Evolutionary conservation across 495 filamentous ascomycete genomes (phyloP).

Genomic region (Aspergillus avenaceus): DNA sequence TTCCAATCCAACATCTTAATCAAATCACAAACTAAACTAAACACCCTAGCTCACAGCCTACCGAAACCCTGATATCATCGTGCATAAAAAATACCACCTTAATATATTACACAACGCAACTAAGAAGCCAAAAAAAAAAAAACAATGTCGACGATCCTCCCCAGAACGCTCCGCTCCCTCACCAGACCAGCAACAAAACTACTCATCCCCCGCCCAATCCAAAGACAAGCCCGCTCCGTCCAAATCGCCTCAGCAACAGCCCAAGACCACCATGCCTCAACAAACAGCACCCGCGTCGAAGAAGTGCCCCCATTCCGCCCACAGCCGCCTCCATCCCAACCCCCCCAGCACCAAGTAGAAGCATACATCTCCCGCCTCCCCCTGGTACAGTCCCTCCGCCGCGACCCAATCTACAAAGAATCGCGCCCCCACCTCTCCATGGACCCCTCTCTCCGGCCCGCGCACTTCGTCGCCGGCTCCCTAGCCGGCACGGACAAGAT

Average conservation of each 20-base stretch:
- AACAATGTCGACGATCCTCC: constrained; percentile 3
- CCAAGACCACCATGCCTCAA: constrained; percentile 5
- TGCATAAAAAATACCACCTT: not conserved
- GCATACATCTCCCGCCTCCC: constrained; percentile 68
- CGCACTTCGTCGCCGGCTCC: constrained; percentile 37
- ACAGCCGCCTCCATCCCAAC: not conserved
- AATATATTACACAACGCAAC: not conserved
- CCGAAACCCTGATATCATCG: not conserved
- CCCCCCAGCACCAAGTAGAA: constrained; percentile 41
- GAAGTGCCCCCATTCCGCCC: not conserved
- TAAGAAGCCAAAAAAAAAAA: not conserved
- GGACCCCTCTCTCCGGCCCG: constrained; percentile 21
- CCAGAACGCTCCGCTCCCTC: not conserved
- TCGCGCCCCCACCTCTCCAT: constrained; percentile 58
- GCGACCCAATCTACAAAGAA: constrained; percentile 61
- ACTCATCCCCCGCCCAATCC: not conserved
- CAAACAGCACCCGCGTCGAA: constrained; percentile 1
- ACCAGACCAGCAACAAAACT: not conserved
- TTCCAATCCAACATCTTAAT: too few relatives aligned
- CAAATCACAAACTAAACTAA: not conserved
- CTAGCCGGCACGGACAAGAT: constrained; percentile 69
- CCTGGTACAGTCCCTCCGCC: constrained; percentile 59
- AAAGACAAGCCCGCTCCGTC: constrained; percentile 6
- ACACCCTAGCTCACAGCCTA: not conserved
- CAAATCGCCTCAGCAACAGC: constrained; percentile 9